Evolutionary conservation across 805 yeast genomes (phyloP), one percentile per base, ranked within the genome.

Genomic region (Millerozyma miso): DNA sequence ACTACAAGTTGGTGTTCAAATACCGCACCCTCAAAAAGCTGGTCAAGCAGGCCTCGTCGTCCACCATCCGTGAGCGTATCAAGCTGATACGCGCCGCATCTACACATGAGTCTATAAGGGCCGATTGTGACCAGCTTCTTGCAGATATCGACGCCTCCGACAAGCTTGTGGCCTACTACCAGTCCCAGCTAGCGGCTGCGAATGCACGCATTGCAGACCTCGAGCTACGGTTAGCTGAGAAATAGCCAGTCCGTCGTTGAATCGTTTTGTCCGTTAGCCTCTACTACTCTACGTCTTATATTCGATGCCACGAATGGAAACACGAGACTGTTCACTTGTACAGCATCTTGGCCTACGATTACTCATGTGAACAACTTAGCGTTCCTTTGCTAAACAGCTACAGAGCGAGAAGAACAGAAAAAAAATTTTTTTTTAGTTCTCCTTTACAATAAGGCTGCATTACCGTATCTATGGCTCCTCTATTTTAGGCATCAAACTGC

Each of bases 1-100:
- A 67, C 46, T 50, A 60, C 31, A 53, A 52, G 44, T 47, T 67
- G 14, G 55, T 60, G 20, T 40, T 55, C 31, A 63, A 63, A 43
- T 65, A 66, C 42, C 48, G 58, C 13, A 47, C 47, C 14, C 45
- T 61, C 37, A 55, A 50, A 38, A 35, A 33, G 7, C 44, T 35
- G 19, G 37, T 46, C n/a, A 37, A 40, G 16, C 43, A 36, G n/a
- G 52, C 46, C 37, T 35, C 41, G 14, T 16, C 44, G n/a, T 31
- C 36, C n/a, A 36, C 38, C 3, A 33, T 53, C 13, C 46, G 38
- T 34, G 58, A 52, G 36, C 55, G 55, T 35, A 40, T 61, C 4
- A 48, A 49, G 31, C 43, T 47, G 19, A 57, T 60, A 12, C 53
- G 48, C 43, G 48, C 53, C n/a, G 50, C 54, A n/a, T 53, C 58